Conservation (phyloP, 176 grass and related monocot species). For the Lolium multiflorum region DNA sequence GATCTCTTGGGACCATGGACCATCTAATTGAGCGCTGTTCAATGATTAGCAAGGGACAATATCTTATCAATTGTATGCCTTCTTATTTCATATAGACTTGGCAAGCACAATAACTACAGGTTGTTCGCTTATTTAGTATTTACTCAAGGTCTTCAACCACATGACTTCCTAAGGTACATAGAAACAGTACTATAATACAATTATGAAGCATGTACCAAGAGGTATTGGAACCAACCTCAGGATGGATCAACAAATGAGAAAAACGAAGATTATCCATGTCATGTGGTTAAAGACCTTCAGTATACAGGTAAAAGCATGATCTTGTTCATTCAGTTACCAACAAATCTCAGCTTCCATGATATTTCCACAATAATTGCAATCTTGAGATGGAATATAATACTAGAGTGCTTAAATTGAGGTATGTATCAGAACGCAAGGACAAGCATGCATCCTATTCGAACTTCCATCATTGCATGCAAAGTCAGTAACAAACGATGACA, state of each 20-base stretch:
- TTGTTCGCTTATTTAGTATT: constrained; percentile 7
- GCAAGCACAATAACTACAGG: neutral
- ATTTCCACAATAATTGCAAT: neutral
- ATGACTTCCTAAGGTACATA: neutral
- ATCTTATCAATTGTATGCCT: neutral
- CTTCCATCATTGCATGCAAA: too few relatives aligned
- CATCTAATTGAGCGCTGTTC: constrained; percentile 26
- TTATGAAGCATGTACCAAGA: neutral
- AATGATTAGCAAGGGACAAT: constrained; percentile 10
- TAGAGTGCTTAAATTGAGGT: neutral
- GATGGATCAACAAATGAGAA: neutral
- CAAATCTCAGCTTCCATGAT: neutral
- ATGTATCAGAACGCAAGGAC: too few relatives aligned
- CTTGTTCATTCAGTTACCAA: neutral
- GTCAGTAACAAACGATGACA: too few relatives aligned
- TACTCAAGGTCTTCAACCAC: neutral
- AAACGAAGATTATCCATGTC: neutral
- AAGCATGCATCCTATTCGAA: too few relatives aligned
- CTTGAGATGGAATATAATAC: neutral
- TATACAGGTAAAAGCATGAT: neutral
- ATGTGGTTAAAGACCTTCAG: neutral
- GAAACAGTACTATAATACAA: neutral
- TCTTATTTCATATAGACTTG: neutral
- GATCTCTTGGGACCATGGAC: constrained; percentile 37
- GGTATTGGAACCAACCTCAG: neutral